phyloP scores from a whole-genome alignment of 75 land plant species.

The Sequoia sempervirens region DNA sequence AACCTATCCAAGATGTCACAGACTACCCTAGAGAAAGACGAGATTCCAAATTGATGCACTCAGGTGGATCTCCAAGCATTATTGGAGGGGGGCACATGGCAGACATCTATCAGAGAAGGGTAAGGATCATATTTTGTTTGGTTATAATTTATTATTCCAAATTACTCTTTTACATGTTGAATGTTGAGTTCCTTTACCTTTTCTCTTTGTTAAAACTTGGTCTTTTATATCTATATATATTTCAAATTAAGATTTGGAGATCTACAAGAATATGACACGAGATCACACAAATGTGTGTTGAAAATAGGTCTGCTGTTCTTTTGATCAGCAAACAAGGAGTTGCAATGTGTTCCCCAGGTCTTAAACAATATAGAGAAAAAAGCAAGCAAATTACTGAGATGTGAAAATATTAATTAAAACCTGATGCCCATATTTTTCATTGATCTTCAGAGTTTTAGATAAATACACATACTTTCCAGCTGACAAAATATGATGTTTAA shows the following conservation, averaged over 20 bases:
- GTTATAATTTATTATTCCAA: not conserved
- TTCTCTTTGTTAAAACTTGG: not conserved
- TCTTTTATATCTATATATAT: not conserved
- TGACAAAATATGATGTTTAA: too few relatives aligned
- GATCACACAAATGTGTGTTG: not conserved
- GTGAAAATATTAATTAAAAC: too few relatives aligned
- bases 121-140: constrained; percentile 13
- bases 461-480: too few relatives aligned
- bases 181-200: not conserved
- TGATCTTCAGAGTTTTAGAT: too few relatives aligned
- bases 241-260: not conserved
- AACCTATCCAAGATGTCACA: constrained; percentile 31
- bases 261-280: not conserved
- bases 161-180: not conserved
- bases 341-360: too few relatives aligned
- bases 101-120: constrained; percentile 85
- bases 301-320: not conserved
- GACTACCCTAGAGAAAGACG: constrained; percentile 46
- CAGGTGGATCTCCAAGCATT: constrained; percentile 16
- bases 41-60: constrained; percentile 27
- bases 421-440: too few relatives aligned
- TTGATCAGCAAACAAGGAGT: too few relatives aligned
- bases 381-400: too few relatives aligned
- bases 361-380: too few relatives aligned
- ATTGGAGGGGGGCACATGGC: constrained; percentile 47